phyloP scores from a whole-genome alignment of 192 early-diverging fungal species.

The Mycoemilia scoparia region DNA sequence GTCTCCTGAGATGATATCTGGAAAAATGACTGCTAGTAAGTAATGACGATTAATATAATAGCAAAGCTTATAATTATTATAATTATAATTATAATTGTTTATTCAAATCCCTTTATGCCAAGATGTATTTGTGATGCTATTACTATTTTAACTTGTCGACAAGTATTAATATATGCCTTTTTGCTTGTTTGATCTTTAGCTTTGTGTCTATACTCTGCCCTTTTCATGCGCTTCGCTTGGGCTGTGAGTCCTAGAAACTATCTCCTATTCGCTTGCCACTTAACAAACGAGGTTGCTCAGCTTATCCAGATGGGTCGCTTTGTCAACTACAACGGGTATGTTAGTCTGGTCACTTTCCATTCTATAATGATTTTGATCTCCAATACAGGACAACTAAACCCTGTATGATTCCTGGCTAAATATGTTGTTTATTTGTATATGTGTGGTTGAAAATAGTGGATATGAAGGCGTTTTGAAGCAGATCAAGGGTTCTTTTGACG shows the following conservation, averaged over 20 bases:
- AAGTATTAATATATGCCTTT: too few relatives aligned
- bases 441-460: too few relatives aligned
- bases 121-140: not conserved
- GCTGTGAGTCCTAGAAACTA: conserved; percentile 79
- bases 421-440: too few relatives aligned
- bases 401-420: too few relatives aligned
- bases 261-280: conserved; percentile 85
- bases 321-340: conserved; percentile 56
- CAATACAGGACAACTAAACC: too few relatives aligned
- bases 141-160: too few relatives aligned
- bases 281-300: conserved; percentile 80
- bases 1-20: conserved; percentile 77
- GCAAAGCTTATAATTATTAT: too few relatives aligned
- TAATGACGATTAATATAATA: too few relatives aligned
- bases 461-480: too few relatives aligned
- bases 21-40: conserved; percentile 92
- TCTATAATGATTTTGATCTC: too few relatives aligned
- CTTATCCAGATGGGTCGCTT: conserved; percentile 70
- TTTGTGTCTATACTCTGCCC: conserved; percentile 65
- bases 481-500: too few relatives aligned
- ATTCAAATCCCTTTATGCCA: not conserved
- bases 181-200: conserved; percentile 30
- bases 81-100: not conserved
- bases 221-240: conserved; percentile 94
- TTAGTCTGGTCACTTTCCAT: too few relatives aligned